These are phyloP conservation scores for Globisporangium iwayamae DNA, from an alignment of 352 stramenopile species.

Conservation along the genomic window DNA sequence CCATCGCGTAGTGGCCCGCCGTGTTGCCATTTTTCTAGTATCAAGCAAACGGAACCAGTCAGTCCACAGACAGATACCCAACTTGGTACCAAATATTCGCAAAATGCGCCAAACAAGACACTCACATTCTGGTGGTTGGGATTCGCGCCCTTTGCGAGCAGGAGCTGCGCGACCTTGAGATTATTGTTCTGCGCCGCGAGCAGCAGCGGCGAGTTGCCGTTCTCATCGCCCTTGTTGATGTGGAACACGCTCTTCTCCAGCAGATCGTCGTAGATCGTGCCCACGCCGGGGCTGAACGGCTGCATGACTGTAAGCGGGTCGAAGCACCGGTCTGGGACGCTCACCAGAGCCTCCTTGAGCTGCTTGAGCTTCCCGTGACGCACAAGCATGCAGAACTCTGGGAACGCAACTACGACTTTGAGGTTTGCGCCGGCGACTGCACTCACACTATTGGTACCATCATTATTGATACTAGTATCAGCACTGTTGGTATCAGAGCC, in stretches of 20 bases:
- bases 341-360: constrained; percentile 84
- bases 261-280: constrained; percentile 89
- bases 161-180: constrained; percentile 85
- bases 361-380: constrained; percentile 87
- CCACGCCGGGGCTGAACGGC: constrained; percentile 74
- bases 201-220: constrained; percentile 89
- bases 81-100: background rate
- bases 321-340: constrained; percentile 84
- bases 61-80: background rate
- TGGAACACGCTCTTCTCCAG: constrained; percentile 89
- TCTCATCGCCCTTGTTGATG: constrained; percentile 86
- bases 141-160: constrained; percentile 87
- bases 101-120: constrained; percentile 6
- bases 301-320: constrained; percentile 67
- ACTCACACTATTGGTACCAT: constrained; percentile 5
- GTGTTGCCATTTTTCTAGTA: constrained; percentile 84
- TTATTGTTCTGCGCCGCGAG: constrained; percentile 88
- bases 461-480: background rate
- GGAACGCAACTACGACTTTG: constrained; percentile 59
- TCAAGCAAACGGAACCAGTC: background rate
- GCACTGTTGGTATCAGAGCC: background rate
- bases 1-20: constrained; percentile 91
- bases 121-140: constrained; percentile 90
- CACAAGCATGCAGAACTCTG: constrained; percentile 78
- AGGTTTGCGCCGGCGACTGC: constrained; percentile 15